These are phyloP conservation scores for Moesziomyces antarcticus DNA, from an alignment of 1,284 basidiomycete genomes.

Conservation along the genomic window DNA sequence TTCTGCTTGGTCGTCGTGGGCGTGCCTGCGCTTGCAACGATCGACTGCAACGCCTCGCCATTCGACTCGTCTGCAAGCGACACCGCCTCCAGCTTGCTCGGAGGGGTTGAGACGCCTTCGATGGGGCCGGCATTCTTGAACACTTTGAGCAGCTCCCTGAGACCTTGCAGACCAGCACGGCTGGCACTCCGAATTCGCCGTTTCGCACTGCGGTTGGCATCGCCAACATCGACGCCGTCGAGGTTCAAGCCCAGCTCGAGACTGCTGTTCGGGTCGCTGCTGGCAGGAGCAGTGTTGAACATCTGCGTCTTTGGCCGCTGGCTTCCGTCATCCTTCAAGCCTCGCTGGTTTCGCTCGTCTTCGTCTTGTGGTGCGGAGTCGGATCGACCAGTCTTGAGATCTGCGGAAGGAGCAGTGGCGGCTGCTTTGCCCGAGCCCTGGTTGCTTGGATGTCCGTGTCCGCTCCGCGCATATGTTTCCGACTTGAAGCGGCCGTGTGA, in stretches of 20 bases:
- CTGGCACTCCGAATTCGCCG: conserved; percentile 53
- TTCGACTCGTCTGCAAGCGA: neutral
- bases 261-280: conserved; percentile 2
- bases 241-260: conserved; percentile 5
- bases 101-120: neutral
- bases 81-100: neutral
- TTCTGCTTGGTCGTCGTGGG: conserved; percentile 23
- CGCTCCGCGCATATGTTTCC: conserved; percentile 21
- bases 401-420: neutral
- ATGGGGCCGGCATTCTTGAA: conserved; percentile 25
- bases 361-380: no score
- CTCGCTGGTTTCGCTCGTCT: neutral
- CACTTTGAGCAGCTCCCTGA: conserved; percentile 44
- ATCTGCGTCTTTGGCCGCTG: conserved; percentile 9
- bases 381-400: neutral
- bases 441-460: conserved; percentile 1
- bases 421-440: neutral
- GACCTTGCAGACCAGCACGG: conserved; percentile 49
- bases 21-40: conserved; percentile 10
- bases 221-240: conserved; percentile 19
- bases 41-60: conserved; percentile 8
- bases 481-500: conserved; percentile 35
- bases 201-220: conserved; percentile 43
- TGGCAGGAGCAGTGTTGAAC: conserved; percentile 24
- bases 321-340: neutral